Evolutionary conservation across 805 yeast genomes (phyloP).

Genomic region (Lachancea fermentati): DNA sequence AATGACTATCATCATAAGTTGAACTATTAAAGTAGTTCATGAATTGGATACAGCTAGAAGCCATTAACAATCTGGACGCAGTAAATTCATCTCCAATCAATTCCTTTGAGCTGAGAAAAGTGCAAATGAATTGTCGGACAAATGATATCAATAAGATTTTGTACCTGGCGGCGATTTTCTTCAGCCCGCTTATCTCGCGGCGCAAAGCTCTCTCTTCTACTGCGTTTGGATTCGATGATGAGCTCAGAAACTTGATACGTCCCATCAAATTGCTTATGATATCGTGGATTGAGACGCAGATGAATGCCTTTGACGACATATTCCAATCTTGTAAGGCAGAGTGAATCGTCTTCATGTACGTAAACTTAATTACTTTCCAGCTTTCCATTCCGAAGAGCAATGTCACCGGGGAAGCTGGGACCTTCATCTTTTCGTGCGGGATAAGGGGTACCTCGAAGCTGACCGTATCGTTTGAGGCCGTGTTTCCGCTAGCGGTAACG

Average conservation of each 20-base stretch:
- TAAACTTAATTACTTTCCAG: not conserved
- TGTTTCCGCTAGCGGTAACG: too few relatives aligned
- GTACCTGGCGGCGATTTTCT: constrained; percentile 1
- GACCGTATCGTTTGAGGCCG: not conserved
- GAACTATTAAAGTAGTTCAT: not conserved
- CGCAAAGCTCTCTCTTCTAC: not conserved
- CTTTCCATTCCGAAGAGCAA: constrained; percentile 3
- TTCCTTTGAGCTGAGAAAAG: constrained; percentile 1
- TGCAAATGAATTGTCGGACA: constrained; percentile 2
- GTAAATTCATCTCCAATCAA: not conserved
- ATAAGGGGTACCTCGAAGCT: constrained; percentile 8
- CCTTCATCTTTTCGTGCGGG: constrained; percentile 7
- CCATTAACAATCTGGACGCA: constrained; percentile 1
- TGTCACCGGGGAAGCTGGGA: constrained; percentile 6
- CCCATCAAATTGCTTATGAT: constrained; percentile 3
- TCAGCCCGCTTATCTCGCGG: not conserved
- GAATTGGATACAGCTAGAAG: constrained; percentile 1
- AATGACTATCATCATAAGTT: constrained; percentile 3
- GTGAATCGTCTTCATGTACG: constrained; percentile 1
- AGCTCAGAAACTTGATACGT: constrained; percentile 3
- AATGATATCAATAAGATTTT: not conserved
- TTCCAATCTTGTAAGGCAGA: constrained; percentile 5
- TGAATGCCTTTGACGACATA: constrained; percentile 2
- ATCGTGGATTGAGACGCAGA: not conserved
- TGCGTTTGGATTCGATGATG: not conserved